Base-by-base conservation (phyloP, 1,139 yeast species). In the Lodderomyces metapsilosis region DNA sequence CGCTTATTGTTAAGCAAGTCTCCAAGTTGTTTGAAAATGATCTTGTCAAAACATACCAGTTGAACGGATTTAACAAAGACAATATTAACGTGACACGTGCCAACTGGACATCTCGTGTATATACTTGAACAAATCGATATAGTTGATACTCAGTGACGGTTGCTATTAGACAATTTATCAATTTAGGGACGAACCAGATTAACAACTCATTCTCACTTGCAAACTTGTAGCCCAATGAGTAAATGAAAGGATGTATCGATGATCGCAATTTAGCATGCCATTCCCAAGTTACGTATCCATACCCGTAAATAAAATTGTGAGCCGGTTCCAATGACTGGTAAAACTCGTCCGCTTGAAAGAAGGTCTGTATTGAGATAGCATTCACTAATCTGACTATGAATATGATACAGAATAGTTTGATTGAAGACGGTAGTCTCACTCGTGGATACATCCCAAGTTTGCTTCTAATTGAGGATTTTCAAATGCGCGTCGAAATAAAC, bases 321-420 rank as follows among this genome's bases (percentile, higher is more conserved):
- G 98, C 98, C 0, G 97, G 96, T 56, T 94, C 98, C 36, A 94
- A 66, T 0, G 92, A 73, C 62, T 94, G 98, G 80, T 84, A 94
- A 64, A 74, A 94, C 61, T 94, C 99, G 61, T 94, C 99, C 0
- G 98, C 94, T 60, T 94, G 99, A 64, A 92, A 92, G 57, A 81
- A 94, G 0, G 98, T 88, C 44, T 60, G 61, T 5, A 80, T 75
- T 0, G 80, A 59, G 20, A 87, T 58, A 0, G 95, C 76, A 60
- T 89, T 89, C 52, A 79, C 28, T 4, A 84, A 48, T 27, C 54
- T 38, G 21, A 51, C 31, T n/a, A 37, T 3, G 28, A 49, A 46
- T 7, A 51, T 44, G 8, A 42, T 16, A 8, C 33, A n/a, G 22
- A 48, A 42, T 32, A 49, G 18, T 21, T 39, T 32, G 4, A 21